Percentiles rank a stretch among this genome's conserved stretches.
phyloP scores from a whole-genome alignment of 2,329 filamentous ascomycete species.

The Aspergillus sp. region DNA sequence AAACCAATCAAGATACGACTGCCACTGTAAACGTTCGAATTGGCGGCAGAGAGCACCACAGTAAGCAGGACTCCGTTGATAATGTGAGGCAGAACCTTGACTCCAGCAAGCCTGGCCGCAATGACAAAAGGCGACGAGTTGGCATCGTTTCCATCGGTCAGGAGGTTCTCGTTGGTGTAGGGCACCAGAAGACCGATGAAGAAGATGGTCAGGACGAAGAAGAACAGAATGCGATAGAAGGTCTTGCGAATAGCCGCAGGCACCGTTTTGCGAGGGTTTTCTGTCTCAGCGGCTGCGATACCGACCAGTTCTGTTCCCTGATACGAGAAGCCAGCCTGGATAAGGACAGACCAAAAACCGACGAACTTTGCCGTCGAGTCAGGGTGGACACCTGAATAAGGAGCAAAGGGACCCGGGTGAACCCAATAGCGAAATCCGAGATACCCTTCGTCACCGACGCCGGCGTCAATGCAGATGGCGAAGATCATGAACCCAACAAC shows the following conservation, averaged over 20 bases:
- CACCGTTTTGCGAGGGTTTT: conserved; percentile 70
- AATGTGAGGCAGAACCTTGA: conserved; percentile 42
- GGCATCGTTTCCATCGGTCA: conserved; percentile 48
- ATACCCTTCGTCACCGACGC: conserved; percentile 67
- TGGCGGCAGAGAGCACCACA: conserved; percentile 47
- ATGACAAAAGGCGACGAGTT: conserved; percentile 48
- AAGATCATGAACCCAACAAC: conserved; percentile 76
- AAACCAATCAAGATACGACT: conserved; percentile 71
- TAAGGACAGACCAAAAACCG: conserved; percentile 58
- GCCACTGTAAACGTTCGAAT: conserved; percentile 48
- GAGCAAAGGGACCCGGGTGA: conserved; percentile 67
- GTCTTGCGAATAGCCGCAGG: conserved; percentile 72
- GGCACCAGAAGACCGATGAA: conserved; percentile 73
- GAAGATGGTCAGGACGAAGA: conserved; percentile 54
- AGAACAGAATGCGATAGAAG: conserved; percentile 71
- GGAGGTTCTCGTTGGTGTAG: conserved; percentile 54
- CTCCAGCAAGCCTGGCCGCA: conserved; percentile 40
- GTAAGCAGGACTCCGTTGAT: conserved; percentile 48
- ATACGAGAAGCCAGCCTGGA: conserved; percentile 45
- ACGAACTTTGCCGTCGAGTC: conserved; percentile 59
- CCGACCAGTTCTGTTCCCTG: conserved; percentile 72
- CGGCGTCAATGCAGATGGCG: conserved; percentile 72
- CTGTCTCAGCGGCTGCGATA: conserved; percentile 75
- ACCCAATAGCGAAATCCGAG: conserved; percentile 74
- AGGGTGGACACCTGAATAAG: conserved; percentile 43